Evolutionary conservation across 2,329 filamentous ascomycete genomes (phyloP).

Genomic region (Parastagonospora nodorum): DNA sequence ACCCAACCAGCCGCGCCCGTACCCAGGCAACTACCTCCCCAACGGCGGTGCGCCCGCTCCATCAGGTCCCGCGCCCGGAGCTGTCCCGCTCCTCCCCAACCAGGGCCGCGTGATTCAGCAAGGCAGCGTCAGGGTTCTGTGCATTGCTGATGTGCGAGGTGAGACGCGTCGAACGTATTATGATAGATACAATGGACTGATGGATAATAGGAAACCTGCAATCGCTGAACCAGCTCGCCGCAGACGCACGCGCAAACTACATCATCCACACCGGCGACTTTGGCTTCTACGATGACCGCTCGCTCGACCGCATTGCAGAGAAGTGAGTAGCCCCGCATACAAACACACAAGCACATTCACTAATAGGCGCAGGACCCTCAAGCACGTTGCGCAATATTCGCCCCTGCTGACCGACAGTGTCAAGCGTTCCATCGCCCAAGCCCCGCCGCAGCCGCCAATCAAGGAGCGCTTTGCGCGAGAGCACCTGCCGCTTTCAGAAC

Average conservation of each 20-base stretch:
- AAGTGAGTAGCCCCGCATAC: slow-evolving; percentile 67
- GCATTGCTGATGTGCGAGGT: slow-evolving; percentile 60
- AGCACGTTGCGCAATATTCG: slow-evolving; percentile 98
- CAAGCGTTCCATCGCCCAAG: slow-evolving; percentile 68
- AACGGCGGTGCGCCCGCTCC: slow-evolving; percentile 51
- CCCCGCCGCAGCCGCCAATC: slow-evolving; percentile 70
- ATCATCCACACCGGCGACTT: slow-evolving; percentile 99
- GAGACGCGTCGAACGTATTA: slow-evolving; percentile 7
- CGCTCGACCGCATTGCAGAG: slow-evolving; percentile 94
- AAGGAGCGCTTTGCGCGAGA: slow-evolving; percentile 82
- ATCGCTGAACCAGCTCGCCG: slow-evolving; percentile 95
- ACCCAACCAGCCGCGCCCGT: slow-evolving; percentile 56
- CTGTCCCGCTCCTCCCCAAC: slow-evolving; percentile 56
- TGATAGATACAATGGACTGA: slow-evolving; percentile 8
- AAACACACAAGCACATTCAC: background rate
- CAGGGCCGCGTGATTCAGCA: slow-evolving; percentile 58
- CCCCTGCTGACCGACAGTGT: slow-evolving; percentile 82
- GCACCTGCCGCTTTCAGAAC: slow-evolving; percentile 89
- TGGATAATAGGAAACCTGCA: slow-evolving; percentile 78
- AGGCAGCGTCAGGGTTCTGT: slow-evolving; percentile 55
- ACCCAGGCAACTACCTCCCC: slow-evolving; percentile 54
- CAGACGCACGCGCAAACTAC: slow-evolving; percentile 91
- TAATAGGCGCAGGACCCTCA: slow-evolving; percentile 72
- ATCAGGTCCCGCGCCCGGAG: slow-evolving; percentile 51
- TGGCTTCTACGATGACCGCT: slow-evolving; percentile 97